These are phyloP conservation scores for Cenchrus fungigraminus DNA, from an alignment of 176 grass and related monocot species.

Conservation along the genomic window DNA sequence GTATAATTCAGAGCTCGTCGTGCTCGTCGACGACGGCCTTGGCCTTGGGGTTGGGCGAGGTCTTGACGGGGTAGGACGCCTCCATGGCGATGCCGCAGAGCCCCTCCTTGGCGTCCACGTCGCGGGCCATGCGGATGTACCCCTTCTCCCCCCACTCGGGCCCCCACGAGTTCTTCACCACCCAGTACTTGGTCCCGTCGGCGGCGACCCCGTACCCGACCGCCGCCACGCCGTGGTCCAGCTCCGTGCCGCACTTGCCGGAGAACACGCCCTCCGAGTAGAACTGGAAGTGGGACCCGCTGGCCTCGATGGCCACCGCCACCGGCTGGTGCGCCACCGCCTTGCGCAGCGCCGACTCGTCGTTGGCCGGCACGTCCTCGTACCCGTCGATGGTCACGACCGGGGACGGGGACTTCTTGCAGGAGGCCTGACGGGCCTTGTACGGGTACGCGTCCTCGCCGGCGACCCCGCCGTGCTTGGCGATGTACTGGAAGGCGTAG, in stretches of 20 bases:
- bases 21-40: not conserved
- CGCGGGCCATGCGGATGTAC: slow-evolving; percentile 64
- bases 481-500: slow-evolving; percentile 68
- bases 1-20: not conserved
- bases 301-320: slow-evolving; percentile 59
- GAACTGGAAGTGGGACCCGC: slow-evolving; percentile 61
- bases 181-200: slow-evolving; percentile 66
- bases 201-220: slow-evolving; percentile 50
- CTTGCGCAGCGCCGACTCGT: slow-evolving; percentile 53
- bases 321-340: slow-evolving; percentile 66
- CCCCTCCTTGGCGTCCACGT: slow-evolving; percentile 38
- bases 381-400: slow-evolving; percentile 54
- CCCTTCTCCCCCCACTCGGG: slow-evolving; percentile 60
- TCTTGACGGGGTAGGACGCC: slow-evolving; percentile 59
- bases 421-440: slow-evolving; percentile 23
- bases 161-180: slow-evolving; percentile 73
- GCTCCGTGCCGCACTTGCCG: slow-evolving; percentile 45
- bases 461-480: slow-evolving; percentile 54
- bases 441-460: slow-evolving; percentile 52
- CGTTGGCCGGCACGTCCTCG: slow-evolving; percentile 53
- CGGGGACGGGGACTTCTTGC: slow-evolving; percentile 6
- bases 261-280: slow-evolving; percentile 61
- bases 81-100: slow-evolving; percentile 61
- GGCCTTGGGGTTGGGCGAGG: slow-evolving; percentile 25
- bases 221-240: slow-evolving; percentile 59